phyloP scores from a whole-genome alignment of 768 basidiomycete species.

The Roridomyces roridus region DNA sequence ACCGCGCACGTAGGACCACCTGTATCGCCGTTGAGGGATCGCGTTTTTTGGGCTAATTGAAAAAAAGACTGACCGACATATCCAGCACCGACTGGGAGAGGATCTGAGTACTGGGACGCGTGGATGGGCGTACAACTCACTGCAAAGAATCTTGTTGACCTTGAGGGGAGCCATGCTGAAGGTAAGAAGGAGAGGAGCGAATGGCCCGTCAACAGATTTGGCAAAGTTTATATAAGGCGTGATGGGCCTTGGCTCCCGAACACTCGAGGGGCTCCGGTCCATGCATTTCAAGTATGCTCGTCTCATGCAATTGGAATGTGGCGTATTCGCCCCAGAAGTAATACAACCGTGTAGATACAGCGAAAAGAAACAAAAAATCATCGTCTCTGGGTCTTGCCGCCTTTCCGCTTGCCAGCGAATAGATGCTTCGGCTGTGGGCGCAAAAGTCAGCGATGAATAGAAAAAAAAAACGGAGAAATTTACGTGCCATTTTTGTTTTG shows the following conservation, averaged over 20 bases:
- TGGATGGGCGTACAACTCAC: slow-evolving; percentile 46
- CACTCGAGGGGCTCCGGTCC: too few relatives aligned
- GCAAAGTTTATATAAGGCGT: slow-evolving; percentile 5
- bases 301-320: too few relatives aligned
- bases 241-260: background rate
- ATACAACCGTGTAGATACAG: background rate
- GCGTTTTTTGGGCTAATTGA: background rate
- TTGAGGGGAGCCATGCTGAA: slow-evolving; percentile 31
- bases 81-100: slow-evolving; percentile 76
- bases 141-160: slow-evolving; percentile 77
- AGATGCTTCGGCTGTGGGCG: slow-evolving; percentile 89
- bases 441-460: slow-evolving; percentile 13
- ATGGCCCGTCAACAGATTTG: background rate
- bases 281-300: too few relatives aligned
- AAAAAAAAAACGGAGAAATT: background rate
- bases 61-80: slow-evolving; percentile 77
- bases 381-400: slow-evolving; percentile 81
- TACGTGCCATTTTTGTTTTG: slow-evolving; percentile 78
- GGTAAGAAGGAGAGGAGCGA: background rate
- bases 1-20: slow-evolving; percentile 96
- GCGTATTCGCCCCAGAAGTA: too few relatives aligned
- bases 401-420: slow-evolving; percentile 85
- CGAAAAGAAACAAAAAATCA: slow-evolving; percentile 35
- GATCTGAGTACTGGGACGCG: slow-evolving; percentile 10
- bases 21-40: slow-evolving; percentile 34